Evolutionary conservation across 371 early-diverging fungal species (phyloP).

Genomic region (Capniomyces stellatus): DNA sequence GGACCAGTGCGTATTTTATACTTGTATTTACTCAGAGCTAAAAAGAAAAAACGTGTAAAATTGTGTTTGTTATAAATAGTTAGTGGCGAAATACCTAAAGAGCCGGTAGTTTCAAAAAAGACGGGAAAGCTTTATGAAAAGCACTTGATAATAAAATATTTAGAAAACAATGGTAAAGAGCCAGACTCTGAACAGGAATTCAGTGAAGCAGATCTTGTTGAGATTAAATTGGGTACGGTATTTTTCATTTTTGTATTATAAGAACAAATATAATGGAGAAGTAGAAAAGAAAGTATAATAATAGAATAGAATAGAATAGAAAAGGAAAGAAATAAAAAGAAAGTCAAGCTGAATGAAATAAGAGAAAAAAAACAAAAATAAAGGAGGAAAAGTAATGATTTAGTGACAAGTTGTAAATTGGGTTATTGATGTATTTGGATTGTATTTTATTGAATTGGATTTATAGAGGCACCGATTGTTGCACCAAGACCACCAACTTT

Average conservation of each 20-base stretch:
- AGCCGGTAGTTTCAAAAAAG: conserved; percentile 72
- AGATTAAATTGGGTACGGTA: conserved; percentile 29
- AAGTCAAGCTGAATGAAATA: too few relatives aligned
- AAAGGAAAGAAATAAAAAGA: too few relatives aligned
- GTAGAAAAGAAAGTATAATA: too few relatives aligned
- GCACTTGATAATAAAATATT: conserved; percentile 66
- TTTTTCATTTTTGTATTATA: neutral
- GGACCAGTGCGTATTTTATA: conserved; percentile 70
- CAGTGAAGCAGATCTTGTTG: conserved; percentile 57
- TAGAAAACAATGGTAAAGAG: conserved; percentile 64
- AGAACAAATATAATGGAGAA: too few relatives aligned
- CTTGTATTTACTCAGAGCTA: conserved; percentile 67
- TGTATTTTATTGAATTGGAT: too few relatives aligned
- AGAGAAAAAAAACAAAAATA: too few relatives aligned
- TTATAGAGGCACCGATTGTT: conserved; percentile 22
- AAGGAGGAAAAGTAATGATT: too few relatives aligned
- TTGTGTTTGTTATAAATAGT: conserved; percentile 22
- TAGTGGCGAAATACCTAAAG: conserved; percentile 74
- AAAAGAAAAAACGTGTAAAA: too few relatives aligned
- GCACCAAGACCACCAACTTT: conserved; percentile 77
- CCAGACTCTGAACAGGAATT: conserved; percentile 64
- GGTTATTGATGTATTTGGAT: conserved; percentile 21
- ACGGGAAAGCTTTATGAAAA: conserved; percentile 74
- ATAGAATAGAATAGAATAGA: too few relatives aligned
- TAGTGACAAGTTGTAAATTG: too few relatives aligned